Conservation (phyloP, 2,329 filamentous ascomycete species). For the Ophiostoma ulmi region DNA sequence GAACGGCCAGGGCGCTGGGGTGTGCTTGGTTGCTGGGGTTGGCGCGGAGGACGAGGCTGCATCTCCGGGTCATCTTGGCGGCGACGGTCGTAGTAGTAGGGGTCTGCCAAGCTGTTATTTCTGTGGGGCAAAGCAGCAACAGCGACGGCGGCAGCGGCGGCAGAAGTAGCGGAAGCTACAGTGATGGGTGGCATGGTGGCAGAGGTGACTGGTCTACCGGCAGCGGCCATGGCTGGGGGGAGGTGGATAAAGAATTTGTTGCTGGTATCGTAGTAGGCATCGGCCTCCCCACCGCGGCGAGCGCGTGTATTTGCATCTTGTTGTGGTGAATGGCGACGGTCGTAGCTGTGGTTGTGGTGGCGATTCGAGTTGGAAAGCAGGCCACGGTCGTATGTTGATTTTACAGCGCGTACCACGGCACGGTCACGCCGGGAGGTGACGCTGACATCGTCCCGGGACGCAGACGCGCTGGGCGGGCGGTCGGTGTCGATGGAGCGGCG, state of each 20-base stretch:
- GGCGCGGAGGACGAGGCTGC: slow-evolving; percentile 25
- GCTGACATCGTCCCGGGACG: slow-evolving; percentile 21
- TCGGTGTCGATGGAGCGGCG: slow-evolving; percentile 38
- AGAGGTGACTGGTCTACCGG: slow-evolving; percentile 11
- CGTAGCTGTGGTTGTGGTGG: not conserved
- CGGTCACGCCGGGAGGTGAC: not conserved
- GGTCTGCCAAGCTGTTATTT: not conserved
- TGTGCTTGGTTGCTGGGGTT: slow-evolving; percentile 25
- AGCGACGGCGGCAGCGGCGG: not conserved
- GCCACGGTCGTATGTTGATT: not conserved
- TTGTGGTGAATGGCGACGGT: not conserved
- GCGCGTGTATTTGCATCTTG: not conserved
- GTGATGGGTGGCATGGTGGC: not conserved
- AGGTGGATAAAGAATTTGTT: slow-evolving; percentile 17
- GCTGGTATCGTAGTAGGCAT: slow-evolving; percentile 22
- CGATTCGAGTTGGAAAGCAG: not conserved
- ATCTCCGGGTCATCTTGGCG: slow-evolving; percentile 17
- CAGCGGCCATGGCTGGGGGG: not conserved
- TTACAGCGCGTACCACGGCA: not conserved
- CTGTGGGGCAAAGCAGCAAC: not conserved
- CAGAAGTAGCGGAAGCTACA: not conserved
- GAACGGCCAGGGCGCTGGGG: slow-evolving; percentile 20
- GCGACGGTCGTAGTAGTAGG: slow-evolving; percentile 20
- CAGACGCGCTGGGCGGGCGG: slow-evolving; percentile 25
- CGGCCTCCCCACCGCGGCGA: slow-evolving; percentile 21